phyloP scores from a whole-genome alignment of 2,329 filamentous ascomycete genomes.

The Trichoderma sp. region DNA sequence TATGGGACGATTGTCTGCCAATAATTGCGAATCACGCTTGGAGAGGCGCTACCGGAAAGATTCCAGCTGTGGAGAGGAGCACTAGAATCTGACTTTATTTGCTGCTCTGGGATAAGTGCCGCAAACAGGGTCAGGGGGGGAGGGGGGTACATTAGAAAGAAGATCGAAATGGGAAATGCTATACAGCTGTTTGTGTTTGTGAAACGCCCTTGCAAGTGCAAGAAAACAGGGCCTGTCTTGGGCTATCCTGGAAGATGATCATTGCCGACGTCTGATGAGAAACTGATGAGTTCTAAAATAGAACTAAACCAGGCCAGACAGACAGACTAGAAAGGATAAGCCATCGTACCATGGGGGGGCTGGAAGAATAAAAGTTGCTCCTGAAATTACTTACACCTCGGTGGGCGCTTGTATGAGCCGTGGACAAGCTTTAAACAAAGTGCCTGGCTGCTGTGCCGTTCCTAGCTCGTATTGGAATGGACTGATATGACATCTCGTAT shows the following conservation, averaged over 20 bases:
- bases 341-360: conserved; percentile 10
- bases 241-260: conserved; percentile 21
- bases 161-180: neutral
- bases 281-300: neutral
- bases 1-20: conserved; percentile 8
- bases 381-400: conserved; percentile 13
- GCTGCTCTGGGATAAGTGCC: conserved; percentile 26
- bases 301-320: neutral
- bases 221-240: conserved; percentile 4
- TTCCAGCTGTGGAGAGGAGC: conserved; percentile 11
- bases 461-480: neutral
- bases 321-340: neutral
- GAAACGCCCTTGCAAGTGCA: conserved; percentile 6
- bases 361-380: neutral
- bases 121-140: neutral
- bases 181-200: neutral
- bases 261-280: neutral
- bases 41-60: conserved; percentile 4
- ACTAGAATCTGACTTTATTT: conserved; percentile 26
- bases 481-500: conserved; percentile 8
- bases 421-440: neutral
- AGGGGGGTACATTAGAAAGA: neutral
- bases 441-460: conserved; percentile 11
- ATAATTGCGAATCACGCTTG: neutral
- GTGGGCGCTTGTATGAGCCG: conserved; percentile 24